Evolutionary conservation across 345 rosid genomes (phyloP), one percentile per base, ranked within the genome.

Genomic region (Melaleuca quinquenervia): DNA sequence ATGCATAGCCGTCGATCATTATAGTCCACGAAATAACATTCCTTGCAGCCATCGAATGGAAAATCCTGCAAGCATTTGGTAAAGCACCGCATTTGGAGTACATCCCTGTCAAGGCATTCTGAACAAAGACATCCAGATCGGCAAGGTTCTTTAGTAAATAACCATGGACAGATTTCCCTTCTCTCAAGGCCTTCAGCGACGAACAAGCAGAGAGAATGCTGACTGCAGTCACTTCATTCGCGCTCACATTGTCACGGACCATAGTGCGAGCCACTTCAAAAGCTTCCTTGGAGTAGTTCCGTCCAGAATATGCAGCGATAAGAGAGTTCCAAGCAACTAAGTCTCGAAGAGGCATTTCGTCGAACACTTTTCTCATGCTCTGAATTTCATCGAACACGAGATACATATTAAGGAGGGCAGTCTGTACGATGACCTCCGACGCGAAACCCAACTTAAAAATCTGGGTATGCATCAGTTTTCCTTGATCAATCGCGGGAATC

Each of bases 11-110:
- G 8, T 64, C 49, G 27, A 92, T 89, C 70, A 92, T 90, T 6
- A 90, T 52, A 18, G 92, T 91, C 89, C 89, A 91, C 3, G 92
- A 90, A 85, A 91, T 89, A 78, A 89, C 88, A 55, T 84, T 89
- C 82, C 76, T 88, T 1, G 20, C n/a, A 48, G 88, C 88, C 89
- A 89, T 89, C 32, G 36, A 24, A 36, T n/a, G 49, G 55, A 89
- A 90, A 58, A 89, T 70, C 62, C 85, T 27, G 64, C 75, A 52
- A 44, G 92, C 91, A 24, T 55, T 87, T 27, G 7, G 14, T 49
- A 89, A 41, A 50, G 56, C 52, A n/a, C 90, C 82, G 45, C 90
- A 87, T 84, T 84, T 87, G 58, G 90, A 87, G 74, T 91, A 89
- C 90, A 89, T 89, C 52, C 82, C 80, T 50, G 88, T 86, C 83